Percentiles rank a stretch among this genome's conserved stretches.
These are phyloP conservation scores for Suillus hirtellus DNA, from an alignment of 768 basidiomycete genomes.

Conservation along the genomic window DNA sequence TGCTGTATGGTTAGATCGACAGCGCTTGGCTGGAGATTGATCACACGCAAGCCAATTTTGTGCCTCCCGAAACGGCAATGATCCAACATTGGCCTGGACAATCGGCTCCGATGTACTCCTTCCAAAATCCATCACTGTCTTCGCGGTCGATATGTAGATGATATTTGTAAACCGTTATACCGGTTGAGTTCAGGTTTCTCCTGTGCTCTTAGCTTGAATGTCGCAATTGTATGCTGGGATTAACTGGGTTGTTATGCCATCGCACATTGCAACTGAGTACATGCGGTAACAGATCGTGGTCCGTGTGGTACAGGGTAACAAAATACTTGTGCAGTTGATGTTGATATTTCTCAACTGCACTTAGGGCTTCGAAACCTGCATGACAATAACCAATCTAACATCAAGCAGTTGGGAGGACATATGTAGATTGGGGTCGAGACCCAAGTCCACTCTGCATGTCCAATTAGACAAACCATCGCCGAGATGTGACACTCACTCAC, in stretches of 20 bases:
- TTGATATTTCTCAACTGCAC: no score
- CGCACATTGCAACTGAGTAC: neutral
- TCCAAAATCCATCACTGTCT: neutral
- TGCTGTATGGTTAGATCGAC: neutral
- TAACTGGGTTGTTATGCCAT: neutral
- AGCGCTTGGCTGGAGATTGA: neutral
- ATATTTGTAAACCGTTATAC: neutral
- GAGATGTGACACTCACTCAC: conserved; percentile 29
- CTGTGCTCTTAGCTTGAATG: neutral
- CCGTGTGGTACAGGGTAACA: no score
- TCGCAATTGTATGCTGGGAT: neutral
- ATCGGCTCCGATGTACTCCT: neutral
- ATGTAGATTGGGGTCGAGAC: conserved; percentile 32
- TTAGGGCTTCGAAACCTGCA: neutral
- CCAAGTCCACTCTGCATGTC: conserved; percentile 32
- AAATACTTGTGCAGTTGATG: neutral
- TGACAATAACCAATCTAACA: neutral
- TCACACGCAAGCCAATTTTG: neutral
- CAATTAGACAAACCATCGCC: conserved; percentile 6
- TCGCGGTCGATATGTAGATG: neutral
- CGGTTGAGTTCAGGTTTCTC: neutral
- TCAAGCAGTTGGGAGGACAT: conserved; percentile 23
- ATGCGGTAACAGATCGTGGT: neutral
- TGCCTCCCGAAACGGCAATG: neutral
- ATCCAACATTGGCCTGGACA: neutral